Evolutionary conservation across 306 rosid genomes (phyloP).

Genomic region (Crotalaria pallida): DNA sequence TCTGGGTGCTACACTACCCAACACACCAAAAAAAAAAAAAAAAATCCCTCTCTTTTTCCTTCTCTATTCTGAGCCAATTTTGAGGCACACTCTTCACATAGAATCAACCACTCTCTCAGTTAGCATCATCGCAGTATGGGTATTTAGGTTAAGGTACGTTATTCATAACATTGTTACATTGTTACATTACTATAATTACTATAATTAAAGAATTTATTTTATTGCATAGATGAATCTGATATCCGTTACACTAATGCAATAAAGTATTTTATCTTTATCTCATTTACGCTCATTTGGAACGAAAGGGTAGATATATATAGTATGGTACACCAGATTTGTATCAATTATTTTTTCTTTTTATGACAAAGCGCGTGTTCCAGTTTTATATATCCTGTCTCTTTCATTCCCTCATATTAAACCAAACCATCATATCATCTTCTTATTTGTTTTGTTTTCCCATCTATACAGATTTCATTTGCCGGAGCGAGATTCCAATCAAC

Average conservation of each 20-base stretch:
- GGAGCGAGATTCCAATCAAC: background rate
- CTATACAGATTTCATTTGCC: background rate
- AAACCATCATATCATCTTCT: background rate
- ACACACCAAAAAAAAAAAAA: no score
- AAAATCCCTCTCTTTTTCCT: background rate
- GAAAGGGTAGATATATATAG: background rate
- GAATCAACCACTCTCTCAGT: background rate
- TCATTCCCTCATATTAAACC: background rate
- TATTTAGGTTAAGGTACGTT: no score
- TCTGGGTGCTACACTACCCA: background rate
- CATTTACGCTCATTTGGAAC: background rate
- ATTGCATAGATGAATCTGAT: no score
- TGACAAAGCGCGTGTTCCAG: background rate
- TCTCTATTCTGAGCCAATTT: no score
- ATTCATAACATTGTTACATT: no score
- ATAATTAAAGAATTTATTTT: no score
- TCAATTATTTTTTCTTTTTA: constrained; percentile 1
- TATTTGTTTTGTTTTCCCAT: background rate
- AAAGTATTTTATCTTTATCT: background rate
- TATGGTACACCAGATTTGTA: background rate
- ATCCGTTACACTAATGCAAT: no score
- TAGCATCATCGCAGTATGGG: no score
- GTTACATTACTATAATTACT: no score
- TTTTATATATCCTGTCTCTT: background rate
- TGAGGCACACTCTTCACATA: background rate